Evolutionary conservation across 2,329 filamentous ascomycete genomes (phyloP), one percentile per base, ranked within the genome.

Genomic region (Fusarium foetens): DNA sequence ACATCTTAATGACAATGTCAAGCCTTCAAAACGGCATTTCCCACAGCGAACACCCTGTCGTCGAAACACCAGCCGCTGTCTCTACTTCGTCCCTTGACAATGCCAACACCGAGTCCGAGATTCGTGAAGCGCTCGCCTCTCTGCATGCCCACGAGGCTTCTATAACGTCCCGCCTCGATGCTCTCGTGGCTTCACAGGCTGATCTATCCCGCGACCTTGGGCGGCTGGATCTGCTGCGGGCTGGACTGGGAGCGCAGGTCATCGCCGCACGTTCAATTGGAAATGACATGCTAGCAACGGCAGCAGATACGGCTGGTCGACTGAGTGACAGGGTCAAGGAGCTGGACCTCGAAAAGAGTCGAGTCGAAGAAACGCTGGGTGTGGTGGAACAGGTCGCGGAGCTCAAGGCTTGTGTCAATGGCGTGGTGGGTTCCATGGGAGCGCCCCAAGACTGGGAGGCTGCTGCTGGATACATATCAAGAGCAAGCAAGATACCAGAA

Each of bases 361-460:
- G 94, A 33, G 95, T 99, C 13, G 95, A 96, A 80, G 92, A 94
- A 55, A 98, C 96, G 1, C 85, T 99, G 63, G 89, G 92, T 13
- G 94, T 98, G 6, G 96, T 98, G 16, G 95, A 98, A 82, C 95
- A 98, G 83, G 95, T 99, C 19, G 93, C 94, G 9, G 96, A 99
- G 86, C 91, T 99, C 73, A 98, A 98, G 83, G 93, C 96, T 13
- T 99, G 96, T 80, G 94, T 98, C 39, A 90, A 98, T 67, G 96
- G 96, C 46, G 95, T 98, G 16, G 91, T 95, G 31, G 96, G 95
- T 23, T 97, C 93, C 66, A 99, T 99, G 96, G 96, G 95, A 38
- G 95, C 95, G 8, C 94, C 96, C 45, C 96, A 99, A 82, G 96
- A 99, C 84, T 99, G 96, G 96, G 96, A 99, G 82, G 96, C 94